A percentile compares a stretch with the other conserved stretches of the same genome.
phyloP scores from a whole-genome alignment of 495 filamentous ascomycete species.

The Aspergillus saccharolyticus region DNA sequence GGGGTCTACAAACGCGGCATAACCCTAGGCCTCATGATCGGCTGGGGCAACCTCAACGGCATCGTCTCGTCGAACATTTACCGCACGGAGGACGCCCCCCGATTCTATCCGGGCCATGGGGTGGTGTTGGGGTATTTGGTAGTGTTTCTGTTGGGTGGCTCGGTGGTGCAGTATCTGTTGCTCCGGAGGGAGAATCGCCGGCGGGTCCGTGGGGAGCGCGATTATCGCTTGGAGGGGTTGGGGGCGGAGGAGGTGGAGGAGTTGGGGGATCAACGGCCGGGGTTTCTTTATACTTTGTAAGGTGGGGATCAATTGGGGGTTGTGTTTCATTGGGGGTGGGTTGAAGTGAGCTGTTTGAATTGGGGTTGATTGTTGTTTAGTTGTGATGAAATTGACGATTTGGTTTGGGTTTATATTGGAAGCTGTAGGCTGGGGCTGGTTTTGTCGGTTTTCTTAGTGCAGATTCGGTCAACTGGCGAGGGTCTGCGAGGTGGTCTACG shows the following conservation, averaged over 20 bases:
- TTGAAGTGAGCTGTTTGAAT: too few species aligned
- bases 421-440: too few species aligned
- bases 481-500: too few species aligned
- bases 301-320: too few species aligned
- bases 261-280: slow-evolving; percentile 66
- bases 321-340: not conserved
- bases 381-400: too few species aligned
- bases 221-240: slow-evolving; percentile 53
- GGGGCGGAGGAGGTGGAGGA: slow-evolving; percentile 26
- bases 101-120: slow-evolving; percentile 54
- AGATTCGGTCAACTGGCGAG: too few species aligned
- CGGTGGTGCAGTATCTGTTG: slow-evolving; percentile 59
- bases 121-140: slow-evolving; percentile 57
- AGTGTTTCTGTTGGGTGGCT: slow-evolving; percentile 55
- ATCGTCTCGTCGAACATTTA: slow-evolving; percentile 77
- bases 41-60: slow-evolving; percentile 91
- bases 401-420: too few species aligned
- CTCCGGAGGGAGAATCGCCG: slow-evolving; percentile 42
- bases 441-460: too few species aligned
- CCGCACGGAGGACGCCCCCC: slow-evolving; percentile 46
- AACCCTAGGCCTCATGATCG: slow-evolving; percentile 79
- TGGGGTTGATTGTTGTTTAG: too few species aligned
- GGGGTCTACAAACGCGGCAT: slow-evolving; percentile 88
- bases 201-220: slow-evolving; percentile 57
- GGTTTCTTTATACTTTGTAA: slow-evolving; percentile 73